Percentiles rank a stretch among this genome's conserved stretches.
phyloP scores from a whole-genome alignment of 2,329 filamentous ascomycete genomes.

The Curvularia sp. region DNA sequence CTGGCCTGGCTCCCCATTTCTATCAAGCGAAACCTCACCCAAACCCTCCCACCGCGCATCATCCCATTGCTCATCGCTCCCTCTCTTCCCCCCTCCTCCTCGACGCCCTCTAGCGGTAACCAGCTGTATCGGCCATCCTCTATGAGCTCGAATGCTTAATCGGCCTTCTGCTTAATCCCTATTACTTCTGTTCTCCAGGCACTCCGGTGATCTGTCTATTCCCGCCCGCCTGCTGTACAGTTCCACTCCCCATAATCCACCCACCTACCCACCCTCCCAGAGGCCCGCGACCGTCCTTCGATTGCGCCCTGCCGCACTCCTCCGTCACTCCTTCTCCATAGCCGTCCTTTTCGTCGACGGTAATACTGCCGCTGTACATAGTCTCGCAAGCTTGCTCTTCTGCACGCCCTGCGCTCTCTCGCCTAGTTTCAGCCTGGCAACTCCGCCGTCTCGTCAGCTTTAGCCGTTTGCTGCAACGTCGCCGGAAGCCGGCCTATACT shows the following conservation, averaged over 20 bases:
- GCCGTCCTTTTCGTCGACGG: conserved; percentile 22
- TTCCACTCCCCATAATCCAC: conserved; percentile 42
- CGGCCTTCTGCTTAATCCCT: conserved; percentile 44
- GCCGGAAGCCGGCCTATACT: conserved; percentile 28
- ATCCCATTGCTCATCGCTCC: conserved; percentile 18
- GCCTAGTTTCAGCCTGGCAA: conserved; percentile 16
- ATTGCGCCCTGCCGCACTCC: conserved; percentile 24
- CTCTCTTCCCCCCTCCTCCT: conserved; percentile 24
- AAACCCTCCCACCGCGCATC: conserved; percentile 18
- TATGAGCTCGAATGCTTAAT: conserved; percentile 42
- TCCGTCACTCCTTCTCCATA: conserved; percentile 40
- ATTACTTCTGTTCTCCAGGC: conserved; percentile 50
- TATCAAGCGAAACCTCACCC: conserved; percentile 25
- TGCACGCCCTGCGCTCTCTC: conserved; percentile 4
- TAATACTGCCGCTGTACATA: conserved; percentile 21
- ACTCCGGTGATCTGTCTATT: conserved; percentile 49
- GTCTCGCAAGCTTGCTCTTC: conserved; percentile 6
- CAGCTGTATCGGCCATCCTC: conserved; percentile 26
- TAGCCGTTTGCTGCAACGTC: conserved; percentile 15
- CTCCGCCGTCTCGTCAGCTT: conserved; percentile 11
- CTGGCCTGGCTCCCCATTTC: conserved; percentile 24
- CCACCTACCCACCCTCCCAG: conserved; percentile 11
- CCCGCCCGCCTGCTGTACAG: conserved; percentile 36
- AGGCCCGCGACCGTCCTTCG: conserved; percentile 16
- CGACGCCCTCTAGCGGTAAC: conserved; percentile 7